Percentiles rank a stretch among this genome's conserved stretches.
These are phyloP conservation scores for Nymphaea thermarum DNA, from an alignment of 164 flowering plant species.

Conservation along the genomic window DNA sequence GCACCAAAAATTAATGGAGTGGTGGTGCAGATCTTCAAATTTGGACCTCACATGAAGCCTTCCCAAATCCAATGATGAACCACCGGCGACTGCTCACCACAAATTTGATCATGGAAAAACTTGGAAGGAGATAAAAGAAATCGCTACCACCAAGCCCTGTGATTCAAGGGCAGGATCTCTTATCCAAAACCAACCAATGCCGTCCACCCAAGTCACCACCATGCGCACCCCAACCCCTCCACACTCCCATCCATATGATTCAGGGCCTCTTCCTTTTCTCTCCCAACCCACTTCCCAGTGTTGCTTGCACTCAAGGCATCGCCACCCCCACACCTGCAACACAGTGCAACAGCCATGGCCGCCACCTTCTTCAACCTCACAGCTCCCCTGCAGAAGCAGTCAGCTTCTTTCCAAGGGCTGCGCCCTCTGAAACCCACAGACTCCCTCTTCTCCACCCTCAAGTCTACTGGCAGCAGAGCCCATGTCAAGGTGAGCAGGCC, in stretches of 20 bases:
- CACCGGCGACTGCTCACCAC: too few relatives aligned
- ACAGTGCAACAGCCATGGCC: constrained; percentile 22
- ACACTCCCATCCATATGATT: neutral
- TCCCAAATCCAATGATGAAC: too few relatives aligned
- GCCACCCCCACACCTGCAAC: neutral
- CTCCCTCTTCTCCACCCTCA: constrained; percentile 1
- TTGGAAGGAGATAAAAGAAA: too few relatives aligned
- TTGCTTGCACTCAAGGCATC: neutral
- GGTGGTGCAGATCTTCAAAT: too few relatives aligned
- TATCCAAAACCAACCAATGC: constrained; percentile 44
- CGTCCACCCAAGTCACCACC: constrained; percentile 24
- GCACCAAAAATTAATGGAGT: too few relatives aligned
- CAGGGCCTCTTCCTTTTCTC: neutral
- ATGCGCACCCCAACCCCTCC: neutral
- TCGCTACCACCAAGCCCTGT: neutral
- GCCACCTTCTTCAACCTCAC: constrained; percentile 30
- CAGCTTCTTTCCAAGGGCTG: constrained; percentile 55
- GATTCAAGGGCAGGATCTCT: constrained; percentile 12
- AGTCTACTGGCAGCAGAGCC: constrained; percentile 1
- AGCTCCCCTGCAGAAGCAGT: constrained; percentile 16
- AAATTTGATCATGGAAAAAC: too few relatives aligned
- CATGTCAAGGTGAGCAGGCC: constrained; percentile 1
- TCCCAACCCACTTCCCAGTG: constrained; percentile 28
- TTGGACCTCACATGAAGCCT: too few relatives aligned
- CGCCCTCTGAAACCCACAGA: constrained; percentile 36